Evolutionary conservation across 352 stramenopile genomes (phyloP), one percentile per base, ranked within the genome.

Genomic region (Pythium phragmiticola): DNA sequence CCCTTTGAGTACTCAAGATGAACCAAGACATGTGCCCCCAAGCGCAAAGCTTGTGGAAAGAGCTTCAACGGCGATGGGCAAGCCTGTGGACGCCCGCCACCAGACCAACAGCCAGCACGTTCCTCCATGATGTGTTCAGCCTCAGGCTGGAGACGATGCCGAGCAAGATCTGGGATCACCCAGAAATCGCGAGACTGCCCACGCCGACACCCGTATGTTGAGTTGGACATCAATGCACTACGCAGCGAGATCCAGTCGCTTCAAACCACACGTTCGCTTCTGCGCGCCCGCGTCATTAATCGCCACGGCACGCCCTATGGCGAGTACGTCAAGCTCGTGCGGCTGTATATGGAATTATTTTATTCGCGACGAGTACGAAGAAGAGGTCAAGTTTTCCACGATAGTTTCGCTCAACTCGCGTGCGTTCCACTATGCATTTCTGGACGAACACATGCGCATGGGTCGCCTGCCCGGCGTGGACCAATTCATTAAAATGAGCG

Each of bases 201-300:
- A 43, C 37, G 2, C 37, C 37, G 16, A 43, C 37, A 17, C 11
- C 37, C n/a, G n/a, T n/a, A n/a, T n/a, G n/a, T n/a, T n/a, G n/a
- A 67, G 53, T 62, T 82, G 14, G 72, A 82, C 57, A 54, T 79
- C 16, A 63, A 80, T 57, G 72, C 52, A n/a, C 51, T 82, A 42
- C 61, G 71, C 46, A 73, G 75, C 46, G 74, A 80, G 57, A 70
- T 80, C 59, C 66, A 69, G 16, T 57, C 66, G 39, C 65, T 79
- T 19, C 37, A 64, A 42, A 67, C 55, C 45, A 54, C 66, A 28
- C 59, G 65, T 12, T 68, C 76, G 8, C 67, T 83, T 36, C 66
- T 80, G 2, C 51, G 34, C 4, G 42, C 73, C 19, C 58, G 59
- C 2, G 26, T 26, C 1, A 39, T 72, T 16, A 66, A 66, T 28